Percentiles rank a stretch among this genome's conserved stretches.
Conservation (phyloP, 129 eudicot genomes). For the Flaveria trinervia region DNA sequence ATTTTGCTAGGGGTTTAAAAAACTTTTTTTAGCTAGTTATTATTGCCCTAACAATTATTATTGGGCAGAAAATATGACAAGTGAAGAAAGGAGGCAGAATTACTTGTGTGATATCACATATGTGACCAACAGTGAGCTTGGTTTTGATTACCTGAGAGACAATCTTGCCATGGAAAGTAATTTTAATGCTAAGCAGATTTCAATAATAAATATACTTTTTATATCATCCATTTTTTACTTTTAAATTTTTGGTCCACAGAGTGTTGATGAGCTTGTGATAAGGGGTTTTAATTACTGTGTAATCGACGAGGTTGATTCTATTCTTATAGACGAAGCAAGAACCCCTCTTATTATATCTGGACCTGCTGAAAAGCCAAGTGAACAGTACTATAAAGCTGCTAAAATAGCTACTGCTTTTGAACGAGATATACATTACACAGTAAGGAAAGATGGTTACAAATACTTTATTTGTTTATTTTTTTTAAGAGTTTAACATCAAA, state of each 20-base stretch:
- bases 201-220: not conserved
- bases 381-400: slow-evolving; percentile 96
- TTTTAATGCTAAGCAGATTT: slow-evolving; percentile 36
- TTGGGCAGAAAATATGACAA: slow-evolving; percentile 90
- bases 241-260: slow-evolving; percentile 54
- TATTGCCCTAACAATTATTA: slow-evolving; percentile 29
- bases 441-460: slow-evolving; percentile 30
- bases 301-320: slow-evolving; percentile 99
- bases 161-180: slow-evolving; percentile 99
- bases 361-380: slow-evolving; percentile 98
- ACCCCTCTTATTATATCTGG: slow-evolving; percentile 99
- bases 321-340: slow-evolving; percentile 98
- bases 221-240: not conserved
- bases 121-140: slow-evolving; percentile 99
- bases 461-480: not conserved
- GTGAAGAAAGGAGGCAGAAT: slow-evolving; percentile 96
- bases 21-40: slow-evolving; percentile 5
- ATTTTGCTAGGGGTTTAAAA: not conserved
- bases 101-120: slow-evolving; percentile 98
- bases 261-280: slow-evolving; percentile 94
- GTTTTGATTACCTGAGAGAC: slow-evolving; percentile 97
- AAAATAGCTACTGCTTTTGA: slow-evolving; percentile 96
- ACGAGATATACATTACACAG: slow-evolving; percentile 95
- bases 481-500: not conserved
- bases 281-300: slow-evolving; percentile 91